Conservation (phyloP, 768 basidiomycete genomes). For the Tricholomella constricta region DNA sequence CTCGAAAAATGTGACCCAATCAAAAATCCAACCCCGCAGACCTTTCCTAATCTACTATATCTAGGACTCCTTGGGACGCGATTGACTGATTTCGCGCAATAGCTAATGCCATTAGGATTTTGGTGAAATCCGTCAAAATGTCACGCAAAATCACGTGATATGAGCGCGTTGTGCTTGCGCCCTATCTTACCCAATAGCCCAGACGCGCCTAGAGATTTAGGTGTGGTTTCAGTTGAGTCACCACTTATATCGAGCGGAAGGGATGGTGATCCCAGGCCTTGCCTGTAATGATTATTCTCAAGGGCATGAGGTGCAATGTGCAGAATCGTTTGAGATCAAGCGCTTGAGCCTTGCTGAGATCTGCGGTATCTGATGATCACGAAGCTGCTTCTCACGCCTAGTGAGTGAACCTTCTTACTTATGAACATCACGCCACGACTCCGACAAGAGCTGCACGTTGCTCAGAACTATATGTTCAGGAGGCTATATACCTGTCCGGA, state of each 20-base stretch:
- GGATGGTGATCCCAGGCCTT: conserved; percentile 12
- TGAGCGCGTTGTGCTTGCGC: no score
- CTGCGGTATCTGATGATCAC: background rate
- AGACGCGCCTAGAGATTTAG: conserved; percentile 73
- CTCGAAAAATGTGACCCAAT: no score
- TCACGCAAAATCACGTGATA: no score
- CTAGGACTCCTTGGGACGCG: no score
- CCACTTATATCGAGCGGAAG: background rate
- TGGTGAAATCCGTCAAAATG: no score
- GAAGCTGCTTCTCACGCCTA: no score
- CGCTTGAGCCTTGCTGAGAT: background rate
- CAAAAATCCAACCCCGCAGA: no score
- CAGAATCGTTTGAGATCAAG: background rate
- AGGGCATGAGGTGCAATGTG: conserved; percentile 22
- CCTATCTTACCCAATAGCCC: conserved; percentile 92
- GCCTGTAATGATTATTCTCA: conserved; percentile 65
- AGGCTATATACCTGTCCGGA: background rate
- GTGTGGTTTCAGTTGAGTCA: background rate
- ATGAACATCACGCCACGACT: background rate
- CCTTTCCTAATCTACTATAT: no score
- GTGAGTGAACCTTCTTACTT: background rate
- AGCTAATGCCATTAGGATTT: no score
- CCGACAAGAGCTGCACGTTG: background rate
- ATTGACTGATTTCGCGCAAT: no score
- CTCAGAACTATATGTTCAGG: background rate